phyloP scores from a whole-genome alignment of 2,329 filamentous ascomycete species.

The Aureobasidium sp. region DNA sequence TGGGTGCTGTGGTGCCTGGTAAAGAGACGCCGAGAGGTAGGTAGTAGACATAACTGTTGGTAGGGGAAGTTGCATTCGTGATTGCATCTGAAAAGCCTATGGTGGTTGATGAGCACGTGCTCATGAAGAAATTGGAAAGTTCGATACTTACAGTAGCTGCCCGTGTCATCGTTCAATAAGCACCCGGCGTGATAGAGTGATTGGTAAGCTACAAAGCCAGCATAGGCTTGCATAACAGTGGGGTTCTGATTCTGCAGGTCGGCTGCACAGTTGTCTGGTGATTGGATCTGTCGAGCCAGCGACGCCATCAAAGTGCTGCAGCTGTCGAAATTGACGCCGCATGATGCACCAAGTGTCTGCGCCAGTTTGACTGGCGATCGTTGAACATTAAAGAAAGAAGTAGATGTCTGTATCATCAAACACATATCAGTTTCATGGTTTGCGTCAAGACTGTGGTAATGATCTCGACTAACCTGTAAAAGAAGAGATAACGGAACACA shows the following conservation, averaged over 20 bases:
- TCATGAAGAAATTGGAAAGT: neutral
- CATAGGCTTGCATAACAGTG: slow-evolving; percentile 64
- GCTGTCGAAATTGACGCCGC: slow-evolving; percentile 54
- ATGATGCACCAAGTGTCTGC: slow-evolving; percentile 69
- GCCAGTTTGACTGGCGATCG: slow-evolving; percentile 65
- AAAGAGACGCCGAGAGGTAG: slow-evolving; percentile 69
- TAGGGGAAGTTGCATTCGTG: slow-evolving; percentile 61
- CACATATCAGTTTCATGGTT: neutral
- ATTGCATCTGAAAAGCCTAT: slow-evolving; percentile 68
- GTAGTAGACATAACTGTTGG: slow-evolving; percentile 76
- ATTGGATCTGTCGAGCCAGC: slow-evolving; percentile 58
- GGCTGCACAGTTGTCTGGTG: slow-evolving; percentile 55
- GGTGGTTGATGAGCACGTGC: neutral
- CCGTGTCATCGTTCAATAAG: slow-evolving; percentile 50
- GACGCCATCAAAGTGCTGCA: slow-evolving; percentile 59
- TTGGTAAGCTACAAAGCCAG: slow-evolving; percentile 68
- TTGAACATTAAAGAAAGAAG: slow-evolving; percentile 74
- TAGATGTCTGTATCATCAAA: slow-evolving; percentile 55
- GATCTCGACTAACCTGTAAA: slow-evolving; percentile 52
- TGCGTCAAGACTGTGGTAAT: too few relatives aligned
- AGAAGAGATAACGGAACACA: slow-evolving; percentile 83
- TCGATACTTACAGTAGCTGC: slow-evolving; percentile 54
- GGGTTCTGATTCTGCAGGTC: slow-evolving; percentile 63
- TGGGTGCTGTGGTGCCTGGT: slow-evolving; percentile 58
- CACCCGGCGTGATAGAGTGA: slow-evolving; percentile 75